These are phyloP conservation scores for Boletus nobilissimus DNA, from an alignment of 1,284 basidiomycete genomes.

Conservation along the genomic window DNA sequence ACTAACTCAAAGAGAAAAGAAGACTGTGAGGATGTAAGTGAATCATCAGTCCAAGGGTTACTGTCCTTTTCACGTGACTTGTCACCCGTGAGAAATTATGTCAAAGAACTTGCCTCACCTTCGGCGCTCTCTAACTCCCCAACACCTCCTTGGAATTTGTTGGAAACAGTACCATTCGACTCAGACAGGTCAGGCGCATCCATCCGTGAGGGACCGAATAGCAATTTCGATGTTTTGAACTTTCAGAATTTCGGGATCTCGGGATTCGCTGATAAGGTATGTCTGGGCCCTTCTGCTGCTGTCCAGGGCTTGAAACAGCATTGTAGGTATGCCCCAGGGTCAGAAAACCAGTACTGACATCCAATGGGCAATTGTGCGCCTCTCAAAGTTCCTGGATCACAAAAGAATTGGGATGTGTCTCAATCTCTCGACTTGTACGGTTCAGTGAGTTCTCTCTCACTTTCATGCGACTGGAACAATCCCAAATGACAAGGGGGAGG, in stretches of 20 bases:
- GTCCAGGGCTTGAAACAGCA: neutral
- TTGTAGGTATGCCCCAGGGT: neutral
- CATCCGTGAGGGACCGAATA: neutral
- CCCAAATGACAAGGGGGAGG: neutral
- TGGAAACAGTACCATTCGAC: neutral
- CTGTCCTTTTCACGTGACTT: slow-evolving; percentile 1
- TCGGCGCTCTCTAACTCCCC: neutral
- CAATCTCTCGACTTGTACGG: neutral
- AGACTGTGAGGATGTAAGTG: too few relatives aligned
- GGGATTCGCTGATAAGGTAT: neutral
- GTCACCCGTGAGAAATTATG: slow-evolving; percentile 2
- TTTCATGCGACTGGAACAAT: neutral
- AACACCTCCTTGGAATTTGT: neutral
- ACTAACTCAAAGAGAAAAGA: too few relatives aligned
- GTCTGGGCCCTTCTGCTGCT: too few relatives aligned
- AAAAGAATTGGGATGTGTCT: neutral
- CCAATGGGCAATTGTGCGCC: neutral
- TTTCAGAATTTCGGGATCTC: neutral
- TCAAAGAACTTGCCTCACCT: neutral
- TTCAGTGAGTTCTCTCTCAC: neutral
- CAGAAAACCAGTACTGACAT: neutral
- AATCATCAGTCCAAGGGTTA: too few relatives aligned
- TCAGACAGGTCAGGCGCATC: neutral
- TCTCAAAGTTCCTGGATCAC: neutral
- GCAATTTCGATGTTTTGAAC: neutral